Conservation (phyloP, 176 grass and related monocot genomes). For the Oryza officinalis region DNA sequence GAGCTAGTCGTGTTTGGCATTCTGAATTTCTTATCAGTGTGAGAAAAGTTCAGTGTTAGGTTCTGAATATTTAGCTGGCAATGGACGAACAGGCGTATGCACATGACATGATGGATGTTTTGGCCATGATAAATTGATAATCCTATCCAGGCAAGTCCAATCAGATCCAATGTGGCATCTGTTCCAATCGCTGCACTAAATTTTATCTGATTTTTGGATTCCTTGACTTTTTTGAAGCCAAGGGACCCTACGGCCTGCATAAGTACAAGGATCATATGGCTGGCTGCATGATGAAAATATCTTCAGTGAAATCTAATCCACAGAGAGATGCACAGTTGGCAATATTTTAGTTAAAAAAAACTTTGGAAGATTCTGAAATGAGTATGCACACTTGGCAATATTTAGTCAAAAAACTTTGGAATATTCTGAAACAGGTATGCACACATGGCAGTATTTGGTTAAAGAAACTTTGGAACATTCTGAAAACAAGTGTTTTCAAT, state of each 20-base stretch:
- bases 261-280: not conserved
- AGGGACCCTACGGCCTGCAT: not conserved
- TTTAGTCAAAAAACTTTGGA: not conserved
- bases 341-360: not conserved
- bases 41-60: not conserved
- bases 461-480: not conserved
- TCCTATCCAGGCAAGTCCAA: constrained; percentile 11
- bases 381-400: not conserved
- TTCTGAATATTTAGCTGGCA: not conserved
- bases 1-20: not conserved
- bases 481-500: not conserved
- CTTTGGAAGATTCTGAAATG: not conserved
- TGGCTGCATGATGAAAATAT: not conserved
- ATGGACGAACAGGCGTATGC: not conserved
- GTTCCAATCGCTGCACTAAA: not conserved
- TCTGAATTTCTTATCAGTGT: not conserved
- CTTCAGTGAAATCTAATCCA: not conserved
- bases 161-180: not conserved
- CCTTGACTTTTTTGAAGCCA: not conserved
- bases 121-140: not conserved
- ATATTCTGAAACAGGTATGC: not conserved
- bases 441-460: not conserved
- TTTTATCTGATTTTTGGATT: not conserved
- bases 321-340: not conserved
- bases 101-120: not conserved